Conservation (phyloP, 208 protist species). For the Trypanosomatidae sp. region DNA sequence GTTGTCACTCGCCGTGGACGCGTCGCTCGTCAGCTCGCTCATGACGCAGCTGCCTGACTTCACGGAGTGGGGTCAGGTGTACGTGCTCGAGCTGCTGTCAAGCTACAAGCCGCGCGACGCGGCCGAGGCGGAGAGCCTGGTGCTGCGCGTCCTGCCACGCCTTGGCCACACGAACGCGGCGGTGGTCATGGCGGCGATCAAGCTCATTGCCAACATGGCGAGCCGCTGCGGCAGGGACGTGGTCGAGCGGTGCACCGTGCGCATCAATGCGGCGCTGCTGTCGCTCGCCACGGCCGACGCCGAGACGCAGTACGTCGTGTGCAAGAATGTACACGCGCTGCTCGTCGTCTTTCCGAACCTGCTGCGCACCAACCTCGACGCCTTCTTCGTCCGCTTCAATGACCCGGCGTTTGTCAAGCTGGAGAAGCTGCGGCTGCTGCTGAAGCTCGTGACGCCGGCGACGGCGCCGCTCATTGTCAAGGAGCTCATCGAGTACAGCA, state of each 20-base stretch:
- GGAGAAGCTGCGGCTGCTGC: slow-evolving; percentile 98
- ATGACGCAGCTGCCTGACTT: slow-evolving; percentile 93
- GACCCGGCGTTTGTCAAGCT: slow-evolving; percentile 99
- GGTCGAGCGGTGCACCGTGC: slow-evolving; percentile 57
- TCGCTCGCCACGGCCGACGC: slow-evolving; percentile 79
- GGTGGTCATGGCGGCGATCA: slow-evolving; percentile 96
- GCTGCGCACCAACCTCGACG: slow-evolving; percentile 78
- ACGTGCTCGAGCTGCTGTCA: slow-evolving; percentile 95
- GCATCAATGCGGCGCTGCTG: slow-evolving; percentile 94
- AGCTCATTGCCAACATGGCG: slow-evolving; percentile 78
- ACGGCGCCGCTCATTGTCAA: slow-evolving; percentile 91
- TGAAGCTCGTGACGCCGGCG: slow-evolving; percentile 91
- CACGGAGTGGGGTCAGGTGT: slow-evolving; percentile 98
- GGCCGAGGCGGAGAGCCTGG: slow-evolving; percentile 82
- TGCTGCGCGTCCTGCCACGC: slow-evolving; percentile 91
- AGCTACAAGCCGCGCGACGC: slow-evolving; percentile 36
- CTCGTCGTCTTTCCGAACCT: slow-evolving; percentile 94
- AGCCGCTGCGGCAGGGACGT: slow-evolving; percentile 42
- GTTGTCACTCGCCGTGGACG: slow-evolving; percentile 27
- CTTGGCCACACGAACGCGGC: slow-evolving; percentile 96
- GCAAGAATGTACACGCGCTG: slow-evolving; percentile 98
- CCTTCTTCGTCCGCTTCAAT: slow-evolving; percentile 99
- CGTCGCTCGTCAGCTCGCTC: slow-evolving; percentile 88
- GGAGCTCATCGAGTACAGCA: slow-evolving; percentile 97
- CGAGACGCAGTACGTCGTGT: slow-evolving; percentile 97